Evolutionary conservation across 2,329 filamentous ascomycete species (phyloP), one percentile per base, ranked within the genome.

Genomic region (Alternaria panax): DNA sequence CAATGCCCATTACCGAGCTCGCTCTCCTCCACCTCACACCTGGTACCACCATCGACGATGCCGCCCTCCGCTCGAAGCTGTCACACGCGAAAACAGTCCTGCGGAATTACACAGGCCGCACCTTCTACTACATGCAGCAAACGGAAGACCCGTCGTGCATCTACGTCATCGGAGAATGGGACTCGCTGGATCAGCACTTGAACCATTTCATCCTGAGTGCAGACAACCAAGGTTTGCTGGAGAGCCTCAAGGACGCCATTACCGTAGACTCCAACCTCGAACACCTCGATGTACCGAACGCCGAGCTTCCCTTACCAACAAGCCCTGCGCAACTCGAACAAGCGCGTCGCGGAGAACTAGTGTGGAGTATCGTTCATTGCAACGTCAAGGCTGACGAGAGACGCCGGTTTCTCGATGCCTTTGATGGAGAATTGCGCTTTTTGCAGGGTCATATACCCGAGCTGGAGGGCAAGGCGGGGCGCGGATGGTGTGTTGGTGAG

Each of bases 121-220:
- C 69, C 0, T 81, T 82, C 42, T 70, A 76, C 54, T 79, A 77
- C 63, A 75, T 80, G 36, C 75, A 78, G 22, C 80, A 83, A 51
- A 45, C 79, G n/a, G 80, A 84, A 54, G 79, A 84, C 59, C 77
- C 80, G 0, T 65, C 71, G 0, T 59, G 61, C n/a, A 30, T 77
- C 8, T 84, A 83, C 66, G 74, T 84, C 12, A 50, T 84, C 7
- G 82, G 81, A 8, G 78, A 76, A 59, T 84, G 82, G 82, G 71
- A 77, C 2, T 82, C 79, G 3, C 65, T 81, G 3, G 70, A 69
- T 1, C 74, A 78, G 51, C 82, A 85, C 51, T 68, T 76, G 55
- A 67, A 78, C 2, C 69, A 76, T 1, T 84, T 82, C 72, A 78
- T 84, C 5, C 76, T 79, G 0, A 78, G 80, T 0, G 42, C 67